Evolutionary conservation across 2,329 filamentous ascomycete genomes (phyloP).

Genomic region (Penicillium digitatum): DNA sequence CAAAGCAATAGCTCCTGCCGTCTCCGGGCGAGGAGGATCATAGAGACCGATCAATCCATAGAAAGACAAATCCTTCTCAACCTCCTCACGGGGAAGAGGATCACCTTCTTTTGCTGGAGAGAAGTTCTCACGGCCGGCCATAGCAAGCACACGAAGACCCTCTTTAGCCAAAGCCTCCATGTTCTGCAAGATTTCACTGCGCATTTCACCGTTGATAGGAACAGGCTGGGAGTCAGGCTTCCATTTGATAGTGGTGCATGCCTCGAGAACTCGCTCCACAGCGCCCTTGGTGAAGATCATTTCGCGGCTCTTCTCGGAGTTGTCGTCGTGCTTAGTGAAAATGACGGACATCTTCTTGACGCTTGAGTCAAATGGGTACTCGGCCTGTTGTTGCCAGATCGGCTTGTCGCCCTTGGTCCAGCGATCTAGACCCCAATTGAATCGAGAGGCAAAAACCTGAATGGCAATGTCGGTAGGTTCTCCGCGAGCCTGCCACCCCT

Average conservation of each 20-base stretch:
- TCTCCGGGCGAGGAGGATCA: conserved; percentile 79
- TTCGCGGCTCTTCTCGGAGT: conserved; percentile 20
- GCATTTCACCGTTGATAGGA: conserved; percentile 52
- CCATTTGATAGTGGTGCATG: conserved; percentile 54
- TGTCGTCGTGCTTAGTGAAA: conserved; percentile 42
- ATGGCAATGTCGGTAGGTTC: conserved; percentile 72
- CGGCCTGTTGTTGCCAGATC: conserved; percentile 57
- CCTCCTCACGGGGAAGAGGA: conserved; percentile 49
- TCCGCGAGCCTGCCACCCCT: conserved; percentile 60
- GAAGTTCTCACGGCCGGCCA: conserved; percentile 49
- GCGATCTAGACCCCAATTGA: conserved; percentile 57
- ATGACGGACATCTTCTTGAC: conserved; percentile 76
- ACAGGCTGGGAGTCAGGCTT: conserved; percentile 36
- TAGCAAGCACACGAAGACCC: conserved; percentile 65
- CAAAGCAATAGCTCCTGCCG: conserved; percentile 65
- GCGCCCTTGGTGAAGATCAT: conserved; percentile 50
- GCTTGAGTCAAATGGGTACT: conserved; percentile 70
- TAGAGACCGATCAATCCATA: conserved; percentile 82
- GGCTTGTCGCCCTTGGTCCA: conserved; percentile 51
- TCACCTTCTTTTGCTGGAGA: conserved; percentile 14
- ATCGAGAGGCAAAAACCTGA: conserved; percentile 68
- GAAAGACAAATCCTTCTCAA: conserved; percentile 68
- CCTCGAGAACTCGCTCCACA: conserved; percentile 64
- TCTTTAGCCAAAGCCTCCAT: conserved; percentile 65
- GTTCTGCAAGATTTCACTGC: conserved; percentile 58